Evolutionary conservation across 2,329 filamentous ascomycete species (phyloP).

Genomic region (Venturia pyrina): DNA sequence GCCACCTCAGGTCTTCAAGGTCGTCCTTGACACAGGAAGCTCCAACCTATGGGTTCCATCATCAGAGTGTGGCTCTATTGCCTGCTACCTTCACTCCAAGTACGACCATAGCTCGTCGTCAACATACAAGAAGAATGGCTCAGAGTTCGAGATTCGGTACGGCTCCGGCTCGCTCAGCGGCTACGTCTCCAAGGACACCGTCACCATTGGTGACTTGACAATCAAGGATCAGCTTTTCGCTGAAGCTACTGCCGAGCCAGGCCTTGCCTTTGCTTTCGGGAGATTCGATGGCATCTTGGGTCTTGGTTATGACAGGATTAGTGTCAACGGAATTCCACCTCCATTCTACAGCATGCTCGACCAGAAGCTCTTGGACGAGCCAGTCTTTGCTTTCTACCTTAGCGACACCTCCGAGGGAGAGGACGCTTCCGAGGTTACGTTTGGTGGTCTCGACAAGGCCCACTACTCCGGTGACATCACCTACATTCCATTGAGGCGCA

Average conservation of each 20-base stretch:
- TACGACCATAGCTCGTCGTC: conserved; percentile 87
- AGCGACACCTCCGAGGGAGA: conserved; percentile 61
- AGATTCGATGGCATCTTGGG: conserved; percentile 95
- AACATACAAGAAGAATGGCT: conserved; percentile 89
- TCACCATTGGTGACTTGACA: conserved; percentile 80
- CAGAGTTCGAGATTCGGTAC: conserved; percentile 85
- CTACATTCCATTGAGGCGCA: conserved; percentile 89
- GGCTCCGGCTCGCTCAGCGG: conserved; percentile 90
- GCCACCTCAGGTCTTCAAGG: conserved; percentile 93
- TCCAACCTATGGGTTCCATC: conserved; percentile 99
- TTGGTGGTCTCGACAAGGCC: conserved; percentile 76
- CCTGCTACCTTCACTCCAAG: conserved; percentile 94
- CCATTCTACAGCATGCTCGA: conserved; percentile 96
- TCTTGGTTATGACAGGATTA: conserved; percentile 88
- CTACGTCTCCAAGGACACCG: conserved; percentile 80
- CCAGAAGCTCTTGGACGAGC: conserved; percentile 80
- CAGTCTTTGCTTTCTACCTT: conserved; percentile 95
- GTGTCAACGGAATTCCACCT: conserved; percentile 89
- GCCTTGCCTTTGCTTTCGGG: conserved; percentile 94
- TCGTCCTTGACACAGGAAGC: conserved; percentile 94
- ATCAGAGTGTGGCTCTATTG: conserved; percentile 81
- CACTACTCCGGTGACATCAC: conserved; percentile 80
- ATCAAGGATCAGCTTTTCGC: conserved; percentile 90
- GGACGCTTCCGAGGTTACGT: conserved; percentile 74
- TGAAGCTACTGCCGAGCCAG: conserved; percentile 90